Conservation (phyloP, 164 flowering plant species). For the Kalanchoe fedtschenkoi region DNA sequence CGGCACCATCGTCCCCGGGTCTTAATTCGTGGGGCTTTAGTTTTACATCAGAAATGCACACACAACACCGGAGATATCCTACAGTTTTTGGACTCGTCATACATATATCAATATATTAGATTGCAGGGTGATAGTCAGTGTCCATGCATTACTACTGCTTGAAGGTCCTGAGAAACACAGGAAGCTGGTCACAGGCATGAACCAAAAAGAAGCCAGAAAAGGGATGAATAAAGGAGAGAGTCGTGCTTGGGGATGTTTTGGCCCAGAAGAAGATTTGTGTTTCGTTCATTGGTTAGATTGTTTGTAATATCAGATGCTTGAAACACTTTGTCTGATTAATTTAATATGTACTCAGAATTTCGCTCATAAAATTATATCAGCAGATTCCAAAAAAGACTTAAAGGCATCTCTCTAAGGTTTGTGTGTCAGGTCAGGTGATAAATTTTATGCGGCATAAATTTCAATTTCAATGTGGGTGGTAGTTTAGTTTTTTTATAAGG, state of each 20-base stretch:
- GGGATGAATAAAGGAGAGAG: background rate
- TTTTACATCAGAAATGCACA: background rate
- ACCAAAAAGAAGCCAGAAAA: background rate
- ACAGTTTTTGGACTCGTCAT: background rate
- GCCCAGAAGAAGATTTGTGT: background rate
- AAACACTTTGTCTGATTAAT: too few species aligned
- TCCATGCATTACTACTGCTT: background rate
- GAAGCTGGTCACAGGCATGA: background rate
- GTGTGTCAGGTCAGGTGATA: too few species aligned
- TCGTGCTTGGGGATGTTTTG: background rate
- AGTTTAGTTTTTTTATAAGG: too few species aligned
- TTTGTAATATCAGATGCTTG: background rate
- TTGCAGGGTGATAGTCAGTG: background rate
- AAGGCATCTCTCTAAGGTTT: too few species aligned
- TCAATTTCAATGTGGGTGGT: too few species aligned
- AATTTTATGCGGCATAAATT: too few species aligned
- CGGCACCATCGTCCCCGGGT: constrained; percentile 62
- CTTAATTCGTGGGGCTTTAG: constrained; percentile 11
- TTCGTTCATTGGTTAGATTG: background rate
- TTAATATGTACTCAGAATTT: too few species aligned
- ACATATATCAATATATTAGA: background rate
- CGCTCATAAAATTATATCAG: too few species aligned
- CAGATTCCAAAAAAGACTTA: too few species aligned
- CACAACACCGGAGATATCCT: background rate
- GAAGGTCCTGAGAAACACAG: background rate